Evolutionary conservation across 208 protist species (phyloP).

Genomic region (Trichomonas gallinae): DNA sequence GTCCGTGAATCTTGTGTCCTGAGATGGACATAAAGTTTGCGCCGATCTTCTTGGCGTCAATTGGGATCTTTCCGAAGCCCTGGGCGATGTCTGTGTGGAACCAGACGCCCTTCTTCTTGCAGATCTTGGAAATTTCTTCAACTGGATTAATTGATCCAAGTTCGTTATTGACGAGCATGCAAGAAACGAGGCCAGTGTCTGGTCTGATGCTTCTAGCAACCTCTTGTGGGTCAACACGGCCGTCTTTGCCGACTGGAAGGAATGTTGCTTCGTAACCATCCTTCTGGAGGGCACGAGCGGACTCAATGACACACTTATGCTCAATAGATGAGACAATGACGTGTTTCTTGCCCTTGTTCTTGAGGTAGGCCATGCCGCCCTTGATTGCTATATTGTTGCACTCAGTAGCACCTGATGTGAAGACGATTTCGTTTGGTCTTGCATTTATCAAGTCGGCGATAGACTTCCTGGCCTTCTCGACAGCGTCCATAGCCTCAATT

Average conservation of each 20-base stretch:
- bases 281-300: slow-evolving; percentile 80
- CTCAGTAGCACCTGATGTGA: slow-evolving; percentile 98
- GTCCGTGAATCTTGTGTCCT: slow-evolving; percentile 78
- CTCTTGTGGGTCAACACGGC: slow-evolving; percentile 71
- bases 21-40: slow-evolving; percentile 83
- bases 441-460: slow-evolving; percentile 70
- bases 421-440: slow-evolving; percentile 89
- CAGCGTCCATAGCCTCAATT: slow-evolving; percentile 71
- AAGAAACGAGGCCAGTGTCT: slow-evolving; percentile 80
- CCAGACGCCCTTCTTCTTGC: slow-evolving; percentile 61
- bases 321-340: slow-evolving; percentile 87
- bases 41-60: slow-evolving; percentile 68
- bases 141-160: slow-evolving; percentile 75
- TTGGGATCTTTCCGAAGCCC: slow-evolving; percentile 80
- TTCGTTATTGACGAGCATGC: slow-evolving; percentile 97
- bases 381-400: slow-evolving; percentile 96
- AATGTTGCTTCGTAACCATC: slow-evolving; percentile 86
- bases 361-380: slow-evolving; percentile 43
- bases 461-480: slow-evolving; percentile 70
- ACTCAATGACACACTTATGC: slow-evolving; percentile 98
- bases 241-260: slow-evolving; percentile 83
- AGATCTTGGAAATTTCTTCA: slow-evolving; percentile 79
- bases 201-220: slow-evolving; percentile 1
- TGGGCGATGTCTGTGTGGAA: slow-evolving; percentile 81
- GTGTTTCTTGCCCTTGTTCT: slow-evolving; percentile 83